phyloP scores from a whole-genome alignment of 352 stramenopile species.

The Pilasporangium apinafurcum region DNA sequence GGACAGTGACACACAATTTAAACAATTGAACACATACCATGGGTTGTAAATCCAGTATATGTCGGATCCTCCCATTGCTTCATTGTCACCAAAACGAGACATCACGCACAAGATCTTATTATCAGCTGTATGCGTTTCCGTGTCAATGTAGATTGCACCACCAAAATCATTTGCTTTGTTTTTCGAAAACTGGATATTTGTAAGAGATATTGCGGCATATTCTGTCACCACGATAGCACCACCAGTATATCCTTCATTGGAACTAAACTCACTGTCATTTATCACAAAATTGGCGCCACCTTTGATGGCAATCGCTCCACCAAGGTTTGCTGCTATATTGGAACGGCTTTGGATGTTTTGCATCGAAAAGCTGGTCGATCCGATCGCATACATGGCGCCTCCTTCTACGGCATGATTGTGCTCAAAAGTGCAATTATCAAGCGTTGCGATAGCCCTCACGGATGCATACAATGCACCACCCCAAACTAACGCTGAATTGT shows the following conservation, averaged over 20 bases:
- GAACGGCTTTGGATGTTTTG: background rate
- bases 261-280: conserved; percentile 7
- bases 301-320: conserved; percentile 26
- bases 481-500: conserved; percentile 24
- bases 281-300: conserved; percentile 16
- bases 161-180: conserved; percentile 49
- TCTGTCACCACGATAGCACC: conserved; percentile 33
- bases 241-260: conserved; percentile 42
- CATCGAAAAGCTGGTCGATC: conserved; percentile 22
- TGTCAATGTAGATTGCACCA: conserved; percentile 47
- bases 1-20: conserved; percentile 12
- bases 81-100: conserved; percentile 24
- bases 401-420: conserved; percentile 38
- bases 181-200: conserved; percentile 14
- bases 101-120: conserved; percentile 4
- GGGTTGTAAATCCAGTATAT: conserved; percentile 58
- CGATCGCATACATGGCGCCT: conserved; percentile 35
- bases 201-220: conserved; percentile 22
- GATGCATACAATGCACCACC: conserved; percentile 48
- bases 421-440: conserved; percentile 21
- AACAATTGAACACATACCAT: conserved; percentile 31
- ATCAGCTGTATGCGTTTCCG: conserved; percentile 4
- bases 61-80: conserved; percentile 27
- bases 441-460: conserved; percentile 22
- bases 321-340: conserved; percentile 39